Evolutionary conservation across 2,329 filamentous ascomycete species (phyloP), one percentile per base, ranked within the genome.

Genomic region (Trichoderma sp.): DNA sequence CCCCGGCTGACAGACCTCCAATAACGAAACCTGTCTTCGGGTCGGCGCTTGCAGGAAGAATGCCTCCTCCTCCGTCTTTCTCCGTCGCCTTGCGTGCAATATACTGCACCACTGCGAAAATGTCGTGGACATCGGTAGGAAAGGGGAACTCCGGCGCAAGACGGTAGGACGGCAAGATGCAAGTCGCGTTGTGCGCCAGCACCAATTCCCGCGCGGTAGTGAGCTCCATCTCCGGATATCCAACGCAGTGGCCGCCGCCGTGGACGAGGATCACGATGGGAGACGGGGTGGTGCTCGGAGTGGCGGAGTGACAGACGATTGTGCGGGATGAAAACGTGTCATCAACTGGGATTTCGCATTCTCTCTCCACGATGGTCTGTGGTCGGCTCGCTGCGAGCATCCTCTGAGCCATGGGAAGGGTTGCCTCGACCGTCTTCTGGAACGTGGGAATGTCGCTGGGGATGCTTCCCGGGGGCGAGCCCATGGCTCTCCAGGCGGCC

Each of bases 61-160:
- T 57, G 6, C 2, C 21, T 24, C 2, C 21, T 24, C 2, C 14
- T 24, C 28, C 7, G 2, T 56, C 34, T 4, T 56, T 43, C 3
- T 43, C 52, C 3, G 15, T 10, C 9, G 34, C 21, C 7, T 39
- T 24, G 19, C 30, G 19, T 7, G 51, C 51, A 15, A 54, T 54
- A 54, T 54, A 45, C 55, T 45, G 55, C 41, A 45, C 55, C 5
- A 57, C 55, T 45, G 24, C 24, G 15, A 45, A 57, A 19, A 57
- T 44, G 30, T 45, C 21, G 41, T 57, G 28, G n/a, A 59, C 43
- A 7, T 47, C 56, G n/a, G 28, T 47, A 48, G 56, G 43, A n/a
- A 58, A 58, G 14, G 26, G 12, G 2, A 24, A 17, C 9, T 58
- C 56, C 34, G 44, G 56, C 14, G 28, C 44, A 59, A 59, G 28